A percentile compares a stretch with the other conserved stretches of the same genome.
Conservation (phyloP, 495 filamentous ascomycete genomes). For the Aspergillus nidulans region DNA sequence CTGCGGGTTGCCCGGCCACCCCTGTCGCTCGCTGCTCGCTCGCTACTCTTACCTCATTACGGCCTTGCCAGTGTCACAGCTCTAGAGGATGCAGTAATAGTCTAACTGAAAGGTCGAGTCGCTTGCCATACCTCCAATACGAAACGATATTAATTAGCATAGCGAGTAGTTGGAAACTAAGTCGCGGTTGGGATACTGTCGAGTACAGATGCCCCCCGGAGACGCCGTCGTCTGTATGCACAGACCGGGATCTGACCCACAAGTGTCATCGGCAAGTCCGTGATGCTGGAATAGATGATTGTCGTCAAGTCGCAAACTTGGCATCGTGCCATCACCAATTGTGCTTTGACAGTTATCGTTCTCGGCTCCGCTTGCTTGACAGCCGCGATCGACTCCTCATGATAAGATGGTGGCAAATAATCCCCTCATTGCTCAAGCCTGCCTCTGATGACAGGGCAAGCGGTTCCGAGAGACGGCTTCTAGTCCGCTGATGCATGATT, state of each 20-base stretch:
- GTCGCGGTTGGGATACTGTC: neutral
- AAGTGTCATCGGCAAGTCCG: conserved; percentile 28
- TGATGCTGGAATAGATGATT: conserved; percentile 10
- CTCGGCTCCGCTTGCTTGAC: conserved; percentile 13
- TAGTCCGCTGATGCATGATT: neutral
- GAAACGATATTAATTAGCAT: neutral
- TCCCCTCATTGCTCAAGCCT: neutral
- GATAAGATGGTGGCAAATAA: conserved; percentile 25
- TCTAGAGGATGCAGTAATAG: neutral
- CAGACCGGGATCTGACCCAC: conserved; percentile 16
- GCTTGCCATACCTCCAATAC: conserved; percentile 9
- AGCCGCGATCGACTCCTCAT: conserved; percentile 1
- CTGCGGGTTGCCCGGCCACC: neutral
- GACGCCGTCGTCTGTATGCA: conserved; percentile 16
- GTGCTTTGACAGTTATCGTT: conserved; percentile 3
- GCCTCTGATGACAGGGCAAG: neutral
- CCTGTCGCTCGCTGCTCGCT: neutral
- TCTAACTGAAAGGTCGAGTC: neutral
- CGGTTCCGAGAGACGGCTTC: neutral
- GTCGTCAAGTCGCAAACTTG: conserved; percentile 14
- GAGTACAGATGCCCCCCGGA: conserved; percentile 9
- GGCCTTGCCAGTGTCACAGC: conserved; percentile 4
- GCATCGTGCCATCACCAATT: conserved; percentile 14
- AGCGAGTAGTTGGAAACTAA: too few relatives aligned
- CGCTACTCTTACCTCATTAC: conserved; percentile 14